A percentile compares a stretch with the other conserved stretches of the same genome.
phyloP scores from a whole-genome alignment of 148 eudicot genomes.

The Persicaria tinctoria region DNA sequence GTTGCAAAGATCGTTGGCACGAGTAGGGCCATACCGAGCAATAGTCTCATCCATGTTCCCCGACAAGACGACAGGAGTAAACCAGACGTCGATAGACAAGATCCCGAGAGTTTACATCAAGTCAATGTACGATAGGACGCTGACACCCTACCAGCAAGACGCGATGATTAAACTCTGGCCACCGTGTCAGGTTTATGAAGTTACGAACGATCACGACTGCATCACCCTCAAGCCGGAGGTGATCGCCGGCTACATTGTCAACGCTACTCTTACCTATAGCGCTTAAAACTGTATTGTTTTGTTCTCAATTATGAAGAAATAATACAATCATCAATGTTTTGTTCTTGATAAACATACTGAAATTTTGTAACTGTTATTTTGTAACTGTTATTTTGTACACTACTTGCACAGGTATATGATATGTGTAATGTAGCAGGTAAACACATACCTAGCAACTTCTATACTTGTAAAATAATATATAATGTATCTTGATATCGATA shows the following conservation, averaged over 20 bases:
- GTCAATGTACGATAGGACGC: conserved; percentile 12
- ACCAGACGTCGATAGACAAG: not conserved
- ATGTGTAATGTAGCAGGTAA: too few relatives aligned
- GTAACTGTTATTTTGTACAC: too few relatives aligned
- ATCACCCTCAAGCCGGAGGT: not conserved
- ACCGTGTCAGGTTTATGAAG: conserved; percentile 7
- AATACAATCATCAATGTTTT: too few relatives aligned
- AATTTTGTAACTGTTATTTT: too few relatives aligned
- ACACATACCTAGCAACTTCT: too few relatives aligned
- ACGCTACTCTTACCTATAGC: too few relatives aligned
- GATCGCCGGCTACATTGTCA: not conserved
- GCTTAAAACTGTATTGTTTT: too few relatives aligned
- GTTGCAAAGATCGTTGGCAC: not conserved
- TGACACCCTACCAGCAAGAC: conserved; percentile 18
- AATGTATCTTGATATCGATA: too few relatives aligned
- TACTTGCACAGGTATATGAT: too few relatives aligned
- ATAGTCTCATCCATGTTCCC: not conserved
- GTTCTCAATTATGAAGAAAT: too few relatives aligned
- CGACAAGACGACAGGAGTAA: not conserved
- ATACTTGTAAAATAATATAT: too few relatives aligned
- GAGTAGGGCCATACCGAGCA: conserved; percentile 13
- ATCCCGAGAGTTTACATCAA: conserved; percentile 17
- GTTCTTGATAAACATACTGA: too few relatives aligned
- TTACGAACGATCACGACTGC: not conserved
- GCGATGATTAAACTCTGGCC: conserved; percentile 24